A percentile compares a stretch with the other conserved stretches of the same genome.
Evolutionary conservation across 129 eudicot species (phyloP).

Genomic region (Centrapalus pauciflorus): DNA sequence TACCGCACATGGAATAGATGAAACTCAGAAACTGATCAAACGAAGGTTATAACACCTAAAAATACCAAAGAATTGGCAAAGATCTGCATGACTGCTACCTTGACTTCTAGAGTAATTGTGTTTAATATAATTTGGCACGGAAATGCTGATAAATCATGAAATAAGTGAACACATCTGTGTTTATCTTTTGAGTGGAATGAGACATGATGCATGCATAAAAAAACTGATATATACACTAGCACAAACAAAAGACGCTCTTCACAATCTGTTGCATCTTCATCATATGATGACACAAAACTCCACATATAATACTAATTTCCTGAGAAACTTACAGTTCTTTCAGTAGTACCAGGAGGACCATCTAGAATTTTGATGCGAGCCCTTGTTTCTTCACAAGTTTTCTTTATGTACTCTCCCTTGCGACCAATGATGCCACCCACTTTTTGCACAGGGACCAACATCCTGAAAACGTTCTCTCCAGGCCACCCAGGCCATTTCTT

Average conservation of each 20-base stretch:
- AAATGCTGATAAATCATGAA: not conserved
- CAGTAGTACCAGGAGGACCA: slow-evolving; percentile 85
- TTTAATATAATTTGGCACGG: not conserved
- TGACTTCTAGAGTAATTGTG: too few relatives aligned
- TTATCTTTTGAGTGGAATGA: not conserved
- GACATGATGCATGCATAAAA: not conserved
- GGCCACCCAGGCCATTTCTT: slow-evolving; percentile 99
- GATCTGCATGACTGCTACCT: not conserved
- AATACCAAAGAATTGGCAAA: too few relatives aligned
- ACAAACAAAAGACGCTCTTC: too few relatives aligned
- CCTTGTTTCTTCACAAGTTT: slow-evolving; percentile 83
- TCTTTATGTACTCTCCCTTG: slow-evolving; percentile 89
- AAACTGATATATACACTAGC: not conserved
- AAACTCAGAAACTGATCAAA: not conserved
- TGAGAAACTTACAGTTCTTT: slow-evolving; percentile 82
- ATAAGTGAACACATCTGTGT: not conserved
- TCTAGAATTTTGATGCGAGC: slow-evolving; percentile 95
- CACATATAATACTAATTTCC: not conserved
- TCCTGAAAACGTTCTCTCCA: slow-evolving; percentile 90
- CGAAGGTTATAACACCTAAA: not conserved
- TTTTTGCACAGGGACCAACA: slow-evolving; percentile 82
- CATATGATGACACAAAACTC: not conserved
- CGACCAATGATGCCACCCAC: slow-evolving; percentile 98
- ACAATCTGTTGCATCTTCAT: too few relatives aligned
- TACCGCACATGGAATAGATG: not conserved